Evolutionary conservation across 768 basidiomycete genomes (phyloP), one percentile per base, ranked within the genome.

Genomic region (Russula olivacea): DNA sequence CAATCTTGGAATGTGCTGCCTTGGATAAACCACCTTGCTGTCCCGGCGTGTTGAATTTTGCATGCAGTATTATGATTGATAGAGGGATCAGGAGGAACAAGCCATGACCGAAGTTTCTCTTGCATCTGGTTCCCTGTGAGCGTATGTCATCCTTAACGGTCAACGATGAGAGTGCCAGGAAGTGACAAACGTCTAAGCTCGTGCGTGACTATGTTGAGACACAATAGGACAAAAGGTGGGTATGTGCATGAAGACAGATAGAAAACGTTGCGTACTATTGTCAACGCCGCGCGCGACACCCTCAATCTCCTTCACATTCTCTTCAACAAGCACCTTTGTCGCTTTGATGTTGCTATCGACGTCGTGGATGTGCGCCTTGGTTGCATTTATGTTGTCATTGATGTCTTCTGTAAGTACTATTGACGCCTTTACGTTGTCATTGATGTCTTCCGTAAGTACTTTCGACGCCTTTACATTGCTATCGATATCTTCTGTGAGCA

Each of bases 51-150:
- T 2, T 49, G 53, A 28, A 21, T 11, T n/a, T 55, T 25, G 23
- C 53, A 21, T n/a, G 52, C 53, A 36, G 25, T 34, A 48, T 45
- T 48, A 34, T 61, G 60, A n/a, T 61, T 55, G 45, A 28, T 7
- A 3, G 43, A 54, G 12, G 60, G 52, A 25, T 61, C 52, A 1
- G 53, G 60, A 36, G 60, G 60, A 19, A n/a, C 14, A 8, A 61
- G 52, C 60, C 60, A 61, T 28, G 1, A 15, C 34, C 51, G 50
- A 25, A 59, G 9, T 38, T 23, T 7, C 14, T 11, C 11, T 43
- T 14, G 50, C 2, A 25, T 4, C 4, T 32, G 51, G 30, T 21
- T 34, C 30, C 51, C 51, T 52, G 19, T 34, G 4, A 52, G 10
- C 14, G 12, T 34, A 19, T 21, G 15, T 52, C 23, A 48, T 21